Percentiles rank a stretch among this genome's conserved stretches.
These are phyloP conservation scores for Phytophthora lateralis DNA, from an alignment of 352 stramenopile genomes.

Conservation along the genomic window DNA sequence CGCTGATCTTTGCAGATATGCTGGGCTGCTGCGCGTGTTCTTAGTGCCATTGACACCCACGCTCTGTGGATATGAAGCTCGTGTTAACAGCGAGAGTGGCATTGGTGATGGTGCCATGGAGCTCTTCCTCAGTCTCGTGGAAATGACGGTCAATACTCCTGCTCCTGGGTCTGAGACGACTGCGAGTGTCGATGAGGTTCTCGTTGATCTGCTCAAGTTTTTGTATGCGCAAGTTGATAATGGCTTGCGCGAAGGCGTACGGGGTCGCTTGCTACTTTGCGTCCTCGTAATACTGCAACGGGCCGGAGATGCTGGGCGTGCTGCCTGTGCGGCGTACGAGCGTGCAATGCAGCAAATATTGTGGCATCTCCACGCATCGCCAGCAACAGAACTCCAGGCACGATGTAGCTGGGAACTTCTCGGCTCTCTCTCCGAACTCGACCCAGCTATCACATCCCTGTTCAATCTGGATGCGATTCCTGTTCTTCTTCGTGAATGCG, in stretches of 20 bases:
- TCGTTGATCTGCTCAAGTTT: conserved; percentile 45
- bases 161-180: conserved; percentile 29
- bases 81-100: background rate
- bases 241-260: conserved; percentile 35
- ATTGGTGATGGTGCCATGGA: conserved; percentile 17
- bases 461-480: conserved; percentile 70
- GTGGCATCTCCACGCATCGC: conserved; percentile 36
- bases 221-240: conserved; percentile 50
- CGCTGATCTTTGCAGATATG: conserved; percentile 32
- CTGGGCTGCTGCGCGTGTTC: conserved; percentile 33
- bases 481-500: conserved; percentile 60
- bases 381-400: conserved; percentile 36
- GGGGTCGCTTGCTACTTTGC: conserved; percentile 54
- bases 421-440: conserved; percentile 54
- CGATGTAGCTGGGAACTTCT: conserved; percentile 64
- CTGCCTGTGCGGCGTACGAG: conserved; percentile 56
- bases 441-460: conserved; percentile 59
- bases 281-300: conserved; percentile 63
- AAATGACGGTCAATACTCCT: conserved; percentile 35
- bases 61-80: conserved; percentile 16
- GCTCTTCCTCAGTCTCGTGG: conserved; percentile 41
- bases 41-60: conserved; percentile 19
- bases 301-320: conserved; percentile 53
- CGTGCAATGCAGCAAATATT: conserved; percentile 62
- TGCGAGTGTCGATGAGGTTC: conserved; percentile 38